Percentiles rank a stretch among this genome's conserved stretches.
These are phyloP conservation scores for Amanita thiersii DNA, from an alignment of 768 basidiomycete species.

Conservation along the genomic window DNA sequence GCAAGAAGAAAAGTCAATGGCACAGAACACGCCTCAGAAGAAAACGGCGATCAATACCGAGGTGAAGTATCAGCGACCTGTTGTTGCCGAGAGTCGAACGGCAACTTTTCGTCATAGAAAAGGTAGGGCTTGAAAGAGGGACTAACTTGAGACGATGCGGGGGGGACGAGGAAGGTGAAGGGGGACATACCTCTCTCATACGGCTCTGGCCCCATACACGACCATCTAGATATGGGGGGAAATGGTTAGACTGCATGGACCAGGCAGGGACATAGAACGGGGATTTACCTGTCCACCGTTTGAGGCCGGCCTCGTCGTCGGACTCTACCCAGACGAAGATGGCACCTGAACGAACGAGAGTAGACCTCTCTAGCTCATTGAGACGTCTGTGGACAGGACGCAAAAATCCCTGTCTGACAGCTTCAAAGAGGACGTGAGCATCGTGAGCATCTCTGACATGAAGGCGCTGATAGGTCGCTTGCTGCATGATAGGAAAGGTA, in stretches of 20 bases:
- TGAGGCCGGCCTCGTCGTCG: slow-evolving; percentile 56
- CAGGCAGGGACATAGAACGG: background rate
- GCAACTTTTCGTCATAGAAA: slow-evolving; percentile 58
- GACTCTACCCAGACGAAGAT: slow-evolving; percentile 68
- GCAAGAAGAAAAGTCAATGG: slow-evolving; percentile 4
- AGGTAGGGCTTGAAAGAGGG: slow-evolving; percentile 45
- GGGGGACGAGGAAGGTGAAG: slow-evolving; percentile 2
- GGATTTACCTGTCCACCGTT: slow-evolving; percentile 52
- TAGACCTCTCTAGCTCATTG: slow-evolving; percentile 52
- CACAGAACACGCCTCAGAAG: background rate
- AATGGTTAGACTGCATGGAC: slow-evolving; percentile 3
- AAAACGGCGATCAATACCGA: slow-evolving; percentile 23
- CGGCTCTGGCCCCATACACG: slow-evolving; percentile 63
- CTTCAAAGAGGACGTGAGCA: slow-evolving; percentile 60
- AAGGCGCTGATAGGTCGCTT: slow-evolving; percentile 55
- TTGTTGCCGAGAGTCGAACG: slow-evolving; percentile 31
- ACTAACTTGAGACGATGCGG: slow-evolving; percentile 6
- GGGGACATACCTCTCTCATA: slow-evolving; percentile 49
- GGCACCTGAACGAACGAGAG: slow-evolving; percentile 49
- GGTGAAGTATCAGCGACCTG: slow-evolving; percentile 24
- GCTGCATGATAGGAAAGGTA: slow-evolving; percentile 34
- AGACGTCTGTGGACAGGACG: slow-evolving; percentile 45
- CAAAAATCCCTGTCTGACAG: slow-evolving; percentile 48
- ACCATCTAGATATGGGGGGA: slow-evolving; percentile 34
- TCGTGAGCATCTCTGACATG: slow-evolving; percentile 61